phyloP scores from a whole-genome alignment of 108 stramenopile genomes.

The Pseudonitzschia multiseries region DNA sequence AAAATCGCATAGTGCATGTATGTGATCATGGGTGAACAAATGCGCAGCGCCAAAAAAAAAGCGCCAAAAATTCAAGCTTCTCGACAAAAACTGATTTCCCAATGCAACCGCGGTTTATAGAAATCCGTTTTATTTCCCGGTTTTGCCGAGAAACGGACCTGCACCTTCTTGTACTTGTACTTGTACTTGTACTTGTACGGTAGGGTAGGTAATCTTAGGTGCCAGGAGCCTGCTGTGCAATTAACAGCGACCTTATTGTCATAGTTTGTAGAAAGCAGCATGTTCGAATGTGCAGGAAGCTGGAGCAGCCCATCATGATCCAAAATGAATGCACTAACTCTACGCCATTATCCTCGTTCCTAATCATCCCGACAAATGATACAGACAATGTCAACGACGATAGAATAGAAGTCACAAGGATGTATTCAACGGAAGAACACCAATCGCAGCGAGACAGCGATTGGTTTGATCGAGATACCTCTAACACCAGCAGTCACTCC shows the following conservation, averaged over 20 bases:
- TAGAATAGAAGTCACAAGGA: background rate
- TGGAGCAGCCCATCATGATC: background rate
- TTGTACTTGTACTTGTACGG: too few species aligned
- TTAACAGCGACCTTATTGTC: background rate
- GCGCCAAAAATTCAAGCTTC: background rate
- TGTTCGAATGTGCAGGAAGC: background rate
- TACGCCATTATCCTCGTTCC: background rate
- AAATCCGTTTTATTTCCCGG: background rate
- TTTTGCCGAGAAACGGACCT: background rate
- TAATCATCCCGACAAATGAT: constrained; percentile 4
- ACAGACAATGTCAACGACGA: background rate
- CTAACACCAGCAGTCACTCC: constrained; percentile 15
- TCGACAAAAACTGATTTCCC: background rate
- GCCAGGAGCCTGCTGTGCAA: too few species aligned
- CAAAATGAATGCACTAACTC: constrained; percentile 6
- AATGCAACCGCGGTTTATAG: background rate
- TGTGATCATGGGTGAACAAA: background rate
- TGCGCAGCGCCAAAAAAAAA: background rate
- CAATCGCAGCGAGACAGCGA: background rate
- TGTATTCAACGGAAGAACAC: background rate
- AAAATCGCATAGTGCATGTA: background rate
- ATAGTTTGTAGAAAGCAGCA: background rate
- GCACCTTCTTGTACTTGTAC: too few species aligned
- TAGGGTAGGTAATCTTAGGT: too few species aligned
- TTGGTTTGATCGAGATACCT: constrained; percentile 22